Evolutionary conservation across 305 asterid genomes (phyloP).

Genomic region (Plantago lanceolata): DNA sequence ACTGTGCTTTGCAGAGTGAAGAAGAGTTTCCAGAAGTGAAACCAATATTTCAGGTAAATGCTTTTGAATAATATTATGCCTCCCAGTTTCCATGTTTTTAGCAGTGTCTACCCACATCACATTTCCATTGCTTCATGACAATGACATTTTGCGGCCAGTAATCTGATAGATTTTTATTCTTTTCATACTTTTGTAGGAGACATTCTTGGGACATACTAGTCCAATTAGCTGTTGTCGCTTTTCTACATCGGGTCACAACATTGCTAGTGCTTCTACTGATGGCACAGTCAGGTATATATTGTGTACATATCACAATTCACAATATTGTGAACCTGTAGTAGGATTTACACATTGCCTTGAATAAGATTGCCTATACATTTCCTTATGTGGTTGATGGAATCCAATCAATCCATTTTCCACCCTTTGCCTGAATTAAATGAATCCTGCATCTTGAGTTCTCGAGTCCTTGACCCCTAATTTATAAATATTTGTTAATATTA

Average conservation of each 20-base stretch:
- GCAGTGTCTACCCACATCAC: slow-evolving; percentile 9
- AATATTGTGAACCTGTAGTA: too few relatives aligned
- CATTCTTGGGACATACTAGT: slow-evolving; percentile 95
- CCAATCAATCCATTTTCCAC: too few relatives aligned
- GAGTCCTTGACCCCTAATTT: too few relatives aligned
- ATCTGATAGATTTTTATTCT: slow-evolving; percentile 5
- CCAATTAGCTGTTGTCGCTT: slow-evolving; percentile 89
- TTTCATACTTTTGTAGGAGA: slow-evolving; percentile 51
- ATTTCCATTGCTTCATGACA: background rate
- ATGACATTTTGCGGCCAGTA: slow-evolving; percentile 5
- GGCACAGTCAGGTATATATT: slow-evolving; percentile 84
- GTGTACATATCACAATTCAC: background rate
- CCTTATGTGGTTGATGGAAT: too few relatives aligned
- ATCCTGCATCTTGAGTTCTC: too few relatives aligned
- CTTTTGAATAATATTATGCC: slow-evolving; percentile 11
- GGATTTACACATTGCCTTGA: too few relatives aligned
- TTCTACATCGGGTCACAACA: slow-evolving; percentile 92
- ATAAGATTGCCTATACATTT: too few relatives aligned
- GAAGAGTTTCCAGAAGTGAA: slow-evolving; percentile 81
- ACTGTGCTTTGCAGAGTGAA: slow-evolving; percentile 42
- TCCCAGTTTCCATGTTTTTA: slow-evolving; percentile 8
- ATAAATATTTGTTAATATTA: too few relatives aligned
- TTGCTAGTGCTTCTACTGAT: slow-evolving; percentile 94
- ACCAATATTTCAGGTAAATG: slow-evolving; percentile 65
- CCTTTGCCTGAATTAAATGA: too few relatives aligned